These are phyloP conservation scores for Acanthamoeba lenticulata DNA, from an alignment of 208 protist species.

Conservation along the genomic window DNA sequence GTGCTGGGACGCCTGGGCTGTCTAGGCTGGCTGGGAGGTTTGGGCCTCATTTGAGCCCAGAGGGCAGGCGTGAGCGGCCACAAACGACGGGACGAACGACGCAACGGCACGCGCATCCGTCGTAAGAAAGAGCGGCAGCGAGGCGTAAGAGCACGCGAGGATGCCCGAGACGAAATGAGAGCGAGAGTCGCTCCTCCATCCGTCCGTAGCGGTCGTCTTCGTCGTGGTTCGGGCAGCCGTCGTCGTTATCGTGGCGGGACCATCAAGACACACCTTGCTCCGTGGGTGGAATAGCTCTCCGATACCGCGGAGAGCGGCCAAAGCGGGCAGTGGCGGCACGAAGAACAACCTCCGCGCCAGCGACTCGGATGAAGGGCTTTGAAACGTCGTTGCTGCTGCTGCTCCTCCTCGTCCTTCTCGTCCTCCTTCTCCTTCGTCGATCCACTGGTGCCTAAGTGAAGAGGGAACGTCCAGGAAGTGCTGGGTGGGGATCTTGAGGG, in stretches of 20 bases:
- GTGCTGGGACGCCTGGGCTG: too few relatives aligned
- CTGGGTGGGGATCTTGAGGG: neutral
- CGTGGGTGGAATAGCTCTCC: slow-evolving; percentile 4
- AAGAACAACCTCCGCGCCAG: neutral
- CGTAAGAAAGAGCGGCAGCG: neutral
- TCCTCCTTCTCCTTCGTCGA: too few relatives aligned
- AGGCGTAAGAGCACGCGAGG: neutral
- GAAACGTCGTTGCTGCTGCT: too few relatives aligned
- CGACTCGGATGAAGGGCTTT: neutral
- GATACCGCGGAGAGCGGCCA: neutral
- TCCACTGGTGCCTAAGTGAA: too few relatives aligned
- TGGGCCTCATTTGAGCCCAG: too few relatives aligned
- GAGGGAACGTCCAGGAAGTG: neutral
- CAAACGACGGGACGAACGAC: neutral
- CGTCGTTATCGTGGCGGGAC: neutral
- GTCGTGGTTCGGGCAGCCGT: neutral
- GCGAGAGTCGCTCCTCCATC: too few relatives aligned
- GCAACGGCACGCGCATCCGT: neutral
- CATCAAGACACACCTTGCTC: neutral
- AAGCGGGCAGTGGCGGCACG: neutral
- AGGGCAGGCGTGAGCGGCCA: neutral
- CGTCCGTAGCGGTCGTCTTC: neutral
- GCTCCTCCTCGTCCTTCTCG: too few relatives aligned
- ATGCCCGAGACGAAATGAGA: neutral
- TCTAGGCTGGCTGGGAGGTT: too few relatives aligned